These are phyloP conservation scores for Suhomyces chickasaworum DNA, from an alignment of 1,139 yeast species.

Conservation along the genomic window DNA sequence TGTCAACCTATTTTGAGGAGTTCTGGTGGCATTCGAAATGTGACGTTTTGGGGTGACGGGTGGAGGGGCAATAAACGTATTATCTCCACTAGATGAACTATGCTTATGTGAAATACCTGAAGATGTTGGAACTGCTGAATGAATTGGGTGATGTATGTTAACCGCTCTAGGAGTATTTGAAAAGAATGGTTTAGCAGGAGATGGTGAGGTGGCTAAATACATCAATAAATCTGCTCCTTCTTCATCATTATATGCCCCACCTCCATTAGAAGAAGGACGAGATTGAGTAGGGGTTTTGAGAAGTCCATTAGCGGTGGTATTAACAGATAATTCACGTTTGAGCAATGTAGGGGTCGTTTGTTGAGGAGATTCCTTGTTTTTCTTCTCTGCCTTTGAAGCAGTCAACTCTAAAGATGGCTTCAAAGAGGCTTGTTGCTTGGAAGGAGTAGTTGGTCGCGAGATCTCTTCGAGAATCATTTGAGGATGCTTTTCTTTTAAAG, in stretches of 20 bases:
- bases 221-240: conserved; percentile 84
- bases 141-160: conserved; percentile 10
- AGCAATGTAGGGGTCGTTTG: conserved; percentile 42
- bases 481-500: conserved; percentile 28
- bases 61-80: conserved; percentile 42
- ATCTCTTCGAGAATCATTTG: conserved; percentile 45
- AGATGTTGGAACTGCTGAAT: conserved; percentile 20
- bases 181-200: conserved; percentile 56
- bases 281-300: conserved; percentile 45
- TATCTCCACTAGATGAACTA: conserved; percentile 10
- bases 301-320: conserved; percentile 21
- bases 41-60: conserved; percentile 51
- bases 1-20: conserved; percentile 49
- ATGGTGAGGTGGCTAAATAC: conserved; percentile 85
- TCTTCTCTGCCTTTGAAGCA: conserved; percentile 11
- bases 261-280: conserved; percentile 13
- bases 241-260: conserved; percentile 46
- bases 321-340: conserved; percentile 21
- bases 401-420: conserved; percentile 43
- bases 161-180: conserved; percentile 37
- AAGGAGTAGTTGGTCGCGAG: conserved; percentile 34
- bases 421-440: conserved; percentile 23
- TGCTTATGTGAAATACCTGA: conserved; percentile 17
- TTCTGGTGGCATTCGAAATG: conserved; percentile 31
- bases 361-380: conserved; percentile 12